phyloP scores from a whole-genome alignment of 2,329 filamentous ascomycete species.

The Nigrospora osmanthi region DNA sequence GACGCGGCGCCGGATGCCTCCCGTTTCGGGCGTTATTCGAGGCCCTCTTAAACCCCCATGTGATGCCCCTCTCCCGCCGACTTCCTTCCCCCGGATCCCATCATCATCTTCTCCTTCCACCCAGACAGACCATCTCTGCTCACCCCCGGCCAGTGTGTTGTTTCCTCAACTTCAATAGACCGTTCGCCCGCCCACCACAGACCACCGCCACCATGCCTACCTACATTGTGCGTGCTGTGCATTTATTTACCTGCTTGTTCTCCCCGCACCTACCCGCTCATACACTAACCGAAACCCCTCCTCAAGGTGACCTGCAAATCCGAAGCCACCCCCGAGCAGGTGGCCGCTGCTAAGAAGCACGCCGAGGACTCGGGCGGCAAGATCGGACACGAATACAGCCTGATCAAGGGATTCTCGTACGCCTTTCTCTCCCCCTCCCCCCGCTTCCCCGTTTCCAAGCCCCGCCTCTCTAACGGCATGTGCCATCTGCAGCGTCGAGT shows the following conservation, averaged over 20 bases:
- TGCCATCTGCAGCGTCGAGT: conserved; percentile 53
- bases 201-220: conserved; percentile 37
- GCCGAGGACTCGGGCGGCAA: conserved; percentile 70
- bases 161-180: conserved; percentile 5
- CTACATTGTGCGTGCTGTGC: conserved; percentile 40
- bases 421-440: conserved; percentile 19
- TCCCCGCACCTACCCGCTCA: conserved; percentile 2
- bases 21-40: too few relatives aligned
- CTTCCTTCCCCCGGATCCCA: too few relatives aligned
- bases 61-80: too few relatives aligned
- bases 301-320: conserved; percentile 72
- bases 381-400: conserved; percentile 73
- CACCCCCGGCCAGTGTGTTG: conserved; percentile 1
- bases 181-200: conserved; percentile 8
- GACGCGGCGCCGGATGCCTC: too few relatives aligned
- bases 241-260: too few relatives aligned
- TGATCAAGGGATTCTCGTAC: conserved; percentile 93
- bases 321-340: conserved; percentile 55
- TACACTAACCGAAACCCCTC: background rate
- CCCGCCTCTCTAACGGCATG: background rate
- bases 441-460: conserved; percentile 1
- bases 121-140: too few relatives aligned
- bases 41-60: too few relatives aligned
- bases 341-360: conserved; percentile 68
- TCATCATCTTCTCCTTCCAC: too few relatives aligned